phyloP scores from a whole-genome alignment of 352 stramenopile species.

The Phytophthora sp. region DNA sequence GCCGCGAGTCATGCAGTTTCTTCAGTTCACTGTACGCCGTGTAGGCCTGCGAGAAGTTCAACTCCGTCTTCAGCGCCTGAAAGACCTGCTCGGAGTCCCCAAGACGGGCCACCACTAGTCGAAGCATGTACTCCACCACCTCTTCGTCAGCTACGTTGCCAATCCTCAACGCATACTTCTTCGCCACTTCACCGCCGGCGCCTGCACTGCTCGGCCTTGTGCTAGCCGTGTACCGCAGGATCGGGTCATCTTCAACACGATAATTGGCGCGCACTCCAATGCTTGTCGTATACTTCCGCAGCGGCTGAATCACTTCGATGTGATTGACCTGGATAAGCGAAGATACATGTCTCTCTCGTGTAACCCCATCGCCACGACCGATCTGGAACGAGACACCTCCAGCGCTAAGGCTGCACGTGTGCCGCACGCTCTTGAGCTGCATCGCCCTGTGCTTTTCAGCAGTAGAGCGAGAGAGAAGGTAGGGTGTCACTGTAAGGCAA shows the following conservation, averaged over 20 bases:
- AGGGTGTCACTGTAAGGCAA: slow-evolving; percentile 5
- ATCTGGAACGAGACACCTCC: slow-evolving; percentile 23
- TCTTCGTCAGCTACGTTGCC: slow-evolving; percentile 40
- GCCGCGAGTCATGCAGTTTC: slow-evolving; percentile 30
- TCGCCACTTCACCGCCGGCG: slow-evolving; percentile 15
- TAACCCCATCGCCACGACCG: slow-evolving; percentile 10
- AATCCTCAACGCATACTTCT: slow-evolving; percentile 22
- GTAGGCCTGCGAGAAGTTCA: slow-evolving; percentile 40
- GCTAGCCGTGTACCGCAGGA: slow-evolving; percentile 66
- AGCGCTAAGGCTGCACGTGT: not conserved
- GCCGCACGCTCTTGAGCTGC: slow-evolving; percentile 4
- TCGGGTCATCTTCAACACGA: slow-evolving; percentile 65
- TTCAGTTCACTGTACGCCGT: slow-evolving; percentile 48
- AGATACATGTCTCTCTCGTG: slow-evolving; percentile 17
- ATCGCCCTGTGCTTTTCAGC: slow-evolving; percentile 21
- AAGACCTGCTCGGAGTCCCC: slow-evolving; percentile 43
- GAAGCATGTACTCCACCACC: slow-evolving; percentile 47
- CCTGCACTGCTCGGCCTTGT: slow-evolving; percentile 42
- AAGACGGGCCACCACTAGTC: slow-evolving; percentile 37
- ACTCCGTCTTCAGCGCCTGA: slow-evolving; percentile 38
- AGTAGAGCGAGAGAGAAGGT: slow-evolving; percentile 5
- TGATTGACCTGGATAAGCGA: slow-evolving; percentile 23
- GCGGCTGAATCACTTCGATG: slow-evolving; percentile 10
- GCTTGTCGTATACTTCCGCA: slow-evolving; percentile 41
- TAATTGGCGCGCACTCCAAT: slow-evolving; percentile 48